Percentiles rank a stretch among this genome's conserved stretches.
These are phyloP conservation scores for Rhizopogon vesiculosus DNA, from an alignment of 768 basidiomycete genomes.

Conservation along the genomic window DNA sequence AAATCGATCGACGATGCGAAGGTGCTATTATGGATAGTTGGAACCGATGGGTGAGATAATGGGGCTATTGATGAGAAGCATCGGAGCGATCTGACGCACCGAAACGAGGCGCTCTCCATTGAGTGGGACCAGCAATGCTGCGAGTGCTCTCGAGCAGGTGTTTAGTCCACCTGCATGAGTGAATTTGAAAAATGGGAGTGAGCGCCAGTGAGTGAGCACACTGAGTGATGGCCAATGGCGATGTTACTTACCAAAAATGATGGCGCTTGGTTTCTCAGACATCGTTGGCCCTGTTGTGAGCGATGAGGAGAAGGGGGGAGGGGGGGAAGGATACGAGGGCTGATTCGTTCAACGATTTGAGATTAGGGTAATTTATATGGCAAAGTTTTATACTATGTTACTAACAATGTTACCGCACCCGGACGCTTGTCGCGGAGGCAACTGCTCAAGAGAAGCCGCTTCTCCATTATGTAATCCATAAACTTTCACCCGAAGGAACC, in stretches of 20 bases:
- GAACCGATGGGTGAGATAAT: constrained; percentile 4
- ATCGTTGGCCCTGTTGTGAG: constrained; percentile 28
- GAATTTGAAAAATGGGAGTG: constrained; percentile 5
- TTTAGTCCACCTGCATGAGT: constrained; percentile 65
- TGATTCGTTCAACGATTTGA: constrained; percentile 18
- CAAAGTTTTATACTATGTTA: constrained; percentile 4
- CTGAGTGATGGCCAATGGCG: neutral
- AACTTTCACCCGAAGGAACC: constrained; percentile 2
- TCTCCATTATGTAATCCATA: constrained; percentile 15
- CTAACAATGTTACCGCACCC: neutral
- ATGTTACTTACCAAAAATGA: constrained; percentile 65
- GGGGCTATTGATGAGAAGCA: constrained; percentile 6
- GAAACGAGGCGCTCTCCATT: constrained; percentile 68
- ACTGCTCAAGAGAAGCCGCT: constrained; percentile 9
- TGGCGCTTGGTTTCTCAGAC: constrained; percentile 51
- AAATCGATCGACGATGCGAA: constrained; percentile 72
- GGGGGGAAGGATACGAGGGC: neutral
- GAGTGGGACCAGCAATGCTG: constrained; percentile 59
- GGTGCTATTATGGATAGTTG: constrained; percentile 36
- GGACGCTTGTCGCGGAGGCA: constrained; percentile 19
- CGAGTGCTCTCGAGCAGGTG: constrained; percentile 71
- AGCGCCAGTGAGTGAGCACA: constrained; percentile 6
- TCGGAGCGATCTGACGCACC: constrained; percentile 37
- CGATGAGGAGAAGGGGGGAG: constrained; percentile 3
- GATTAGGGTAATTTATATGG: constrained; percentile 18